A percentile compares a stretch with the other conserved stretches of the same genome.
These are phyloP conservation scores for Backusella australiensis DNA, from an alignment of 192 early-diverging fungal genomes.

Conservation along the genomic window DNA sequence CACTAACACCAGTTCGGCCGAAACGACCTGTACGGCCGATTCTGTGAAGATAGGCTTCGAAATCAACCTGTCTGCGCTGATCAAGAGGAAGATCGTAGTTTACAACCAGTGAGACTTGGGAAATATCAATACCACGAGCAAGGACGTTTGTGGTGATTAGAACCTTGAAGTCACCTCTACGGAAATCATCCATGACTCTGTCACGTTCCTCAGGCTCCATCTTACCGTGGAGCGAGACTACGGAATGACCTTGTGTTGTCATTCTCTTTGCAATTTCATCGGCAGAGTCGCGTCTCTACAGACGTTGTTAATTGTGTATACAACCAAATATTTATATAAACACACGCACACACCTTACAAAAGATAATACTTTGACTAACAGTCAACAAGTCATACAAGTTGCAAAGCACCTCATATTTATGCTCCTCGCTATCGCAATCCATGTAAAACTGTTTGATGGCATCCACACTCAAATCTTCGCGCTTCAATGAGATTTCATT, in stretches of 20 bases:
- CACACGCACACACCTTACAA: slow-evolving; percentile 57
- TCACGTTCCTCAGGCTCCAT: slow-evolving; percentile 79
- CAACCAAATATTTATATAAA: no score
- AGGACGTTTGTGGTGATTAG: slow-evolving; percentile 97
- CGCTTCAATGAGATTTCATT: slow-evolving; percentile 85
- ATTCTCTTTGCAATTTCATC: slow-evolving; percentile 75
- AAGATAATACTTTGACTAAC: slow-evolving; percentile 98
- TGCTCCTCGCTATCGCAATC: slow-evolving; percentile 79
- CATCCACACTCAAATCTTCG: slow-evolving; percentile 91
- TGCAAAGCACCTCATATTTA: slow-evolving; percentile 76
- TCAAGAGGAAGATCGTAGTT: slow-evolving; percentile 95
- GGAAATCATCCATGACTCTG: slow-evolving; percentile 89
- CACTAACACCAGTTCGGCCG: slow-evolving; percentile 88
- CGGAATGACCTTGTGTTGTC: slow-evolving; percentile 79
- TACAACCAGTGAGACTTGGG: slow-evolving; percentile 92
- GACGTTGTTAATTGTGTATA: not conserved
- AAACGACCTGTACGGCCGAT: slow-evolving; percentile 98
- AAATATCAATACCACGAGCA: slow-evolving; percentile 96
- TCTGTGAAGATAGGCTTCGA: slow-evolving; percentile 95
- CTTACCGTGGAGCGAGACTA: slow-evolving; percentile 84
- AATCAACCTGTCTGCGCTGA: slow-evolving; percentile 63
- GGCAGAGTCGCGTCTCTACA: slow-evolving; percentile 74
- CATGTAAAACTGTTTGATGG: slow-evolving; percentile 97
- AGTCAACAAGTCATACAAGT: slow-evolving; percentile 80
- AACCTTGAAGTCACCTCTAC: slow-evolving; percentile 86